Conservation (phyloP, 208 protist species). For the Vickermania spadyakhi region DNA sequence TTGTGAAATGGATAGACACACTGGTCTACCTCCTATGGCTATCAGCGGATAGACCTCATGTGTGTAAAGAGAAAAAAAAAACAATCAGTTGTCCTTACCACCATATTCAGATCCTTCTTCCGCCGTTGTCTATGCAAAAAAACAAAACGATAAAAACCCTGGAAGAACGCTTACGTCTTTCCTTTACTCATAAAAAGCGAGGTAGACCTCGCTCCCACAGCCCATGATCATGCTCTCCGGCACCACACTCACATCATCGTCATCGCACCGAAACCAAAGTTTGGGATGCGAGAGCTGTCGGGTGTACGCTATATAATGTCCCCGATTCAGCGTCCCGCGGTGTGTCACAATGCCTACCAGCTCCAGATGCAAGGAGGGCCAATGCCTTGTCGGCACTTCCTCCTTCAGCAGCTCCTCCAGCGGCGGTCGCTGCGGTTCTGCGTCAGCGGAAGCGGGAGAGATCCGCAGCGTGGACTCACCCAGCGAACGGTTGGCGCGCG, state of each 20-base stretch:
- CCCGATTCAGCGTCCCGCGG: constrained; percentile 67
- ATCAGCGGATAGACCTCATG: too few species aligned
- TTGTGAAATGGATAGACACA: too few species aligned
- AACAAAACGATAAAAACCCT: too few species aligned
- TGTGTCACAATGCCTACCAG: constrained; percentile 80
- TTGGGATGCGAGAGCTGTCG: constrained; percentile 33
- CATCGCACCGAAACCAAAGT: constrained; percentile 83
- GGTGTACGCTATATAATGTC: constrained; percentile 86
- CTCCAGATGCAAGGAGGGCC: constrained; percentile 28
- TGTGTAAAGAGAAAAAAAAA: too few species aligned
- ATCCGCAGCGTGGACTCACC: too few species aligned
- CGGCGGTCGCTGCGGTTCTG: neutral
- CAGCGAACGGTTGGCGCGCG: too few species aligned
- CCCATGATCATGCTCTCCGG: constrained; percentile 42
- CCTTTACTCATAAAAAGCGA: constrained; percentile 87
- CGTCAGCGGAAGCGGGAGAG: too few species aligned
- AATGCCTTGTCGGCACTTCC: neutral
- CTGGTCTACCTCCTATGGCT: too few species aligned
- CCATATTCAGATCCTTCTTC: too few species aligned
- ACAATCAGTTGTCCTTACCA: too few species aligned
- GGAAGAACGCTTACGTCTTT: too few species aligned
- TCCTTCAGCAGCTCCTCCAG: neutral
- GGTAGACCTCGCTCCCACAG: constrained; percentile 54
- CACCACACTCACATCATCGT: constrained; percentile 67
- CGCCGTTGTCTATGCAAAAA: too few species aligned